Conservation (phyloP, 1,284 basidiomycete species). For the Grifola frondosa region DNA sequence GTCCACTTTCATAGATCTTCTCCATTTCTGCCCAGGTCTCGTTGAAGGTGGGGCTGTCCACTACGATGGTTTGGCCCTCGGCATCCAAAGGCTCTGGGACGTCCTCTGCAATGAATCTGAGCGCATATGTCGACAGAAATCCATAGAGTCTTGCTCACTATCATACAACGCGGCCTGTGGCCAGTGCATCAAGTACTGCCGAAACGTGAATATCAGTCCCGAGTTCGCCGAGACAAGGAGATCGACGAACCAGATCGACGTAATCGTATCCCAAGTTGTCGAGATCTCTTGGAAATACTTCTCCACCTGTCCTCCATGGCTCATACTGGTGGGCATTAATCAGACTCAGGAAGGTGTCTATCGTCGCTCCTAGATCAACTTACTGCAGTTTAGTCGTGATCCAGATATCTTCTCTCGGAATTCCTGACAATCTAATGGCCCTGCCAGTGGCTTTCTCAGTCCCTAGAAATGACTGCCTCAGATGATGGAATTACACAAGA, state of each 20-base stretch:
- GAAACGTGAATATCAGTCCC: not conserved
- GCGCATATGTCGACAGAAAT: no score
- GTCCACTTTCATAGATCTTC: slow-evolving; percentile 42
- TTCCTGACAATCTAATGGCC: slow-evolving; percentile 40
- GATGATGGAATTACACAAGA: not conserved
- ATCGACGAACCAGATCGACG: slow-evolving; percentile 28
- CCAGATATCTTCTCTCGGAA: slow-evolving; percentile 44
- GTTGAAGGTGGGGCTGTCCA: slow-evolving; percentile 43
- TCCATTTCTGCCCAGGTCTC: slow-evolving; percentile 66
- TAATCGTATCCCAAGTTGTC: slow-evolving; percentile 31
- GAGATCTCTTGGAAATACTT: slow-evolving; percentile 31
- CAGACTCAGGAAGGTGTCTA: no score
- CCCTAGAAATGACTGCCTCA: slow-evolving; percentile 14
- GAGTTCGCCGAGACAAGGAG: not conserved
- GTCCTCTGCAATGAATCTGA: slow-evolving; percentile 15
- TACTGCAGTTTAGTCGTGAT: slow-evolving; percentile 42
- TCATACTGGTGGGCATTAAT: slow-evolving; percentile 18
- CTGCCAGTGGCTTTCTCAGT: slow-evolving; percentile 42
- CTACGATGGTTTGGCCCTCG: slow-evolving; percentile 29
- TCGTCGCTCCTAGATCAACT: slow-evolving; percentile 7
- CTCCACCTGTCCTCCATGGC: slow-evolving; percentile 17
- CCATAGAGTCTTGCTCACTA: slow-evolving; percentile 10
- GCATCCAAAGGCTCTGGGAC: slow-evolving; percentile 18
- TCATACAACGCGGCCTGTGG: slow-evolving; percentile 28
- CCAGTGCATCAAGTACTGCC: slow-evolving; percentile 35